Percentiles rank a stretch among this genome's conserved stretches.
Conservation (phyloP, 495 filamentous ascomycete genomes). For the Aspergillus funiculosus region DNA sequence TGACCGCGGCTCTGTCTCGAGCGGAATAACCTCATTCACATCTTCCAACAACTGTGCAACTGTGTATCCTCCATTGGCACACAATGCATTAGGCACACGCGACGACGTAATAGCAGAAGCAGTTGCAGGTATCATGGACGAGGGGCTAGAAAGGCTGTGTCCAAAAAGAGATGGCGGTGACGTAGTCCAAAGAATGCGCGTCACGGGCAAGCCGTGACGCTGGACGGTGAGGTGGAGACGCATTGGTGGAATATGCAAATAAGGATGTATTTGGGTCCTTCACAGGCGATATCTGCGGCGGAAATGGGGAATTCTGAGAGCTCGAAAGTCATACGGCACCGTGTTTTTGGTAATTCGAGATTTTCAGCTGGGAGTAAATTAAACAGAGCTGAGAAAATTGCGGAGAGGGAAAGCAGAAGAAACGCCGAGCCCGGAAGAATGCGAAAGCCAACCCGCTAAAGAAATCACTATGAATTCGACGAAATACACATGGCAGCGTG, state of each 20-base stretch:
- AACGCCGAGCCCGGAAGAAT: not conserved
- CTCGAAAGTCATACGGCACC: too few relatives aligned
- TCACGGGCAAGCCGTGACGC: constrained; percentile 72
- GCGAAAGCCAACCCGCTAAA: not conserved
- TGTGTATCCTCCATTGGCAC: constrained; percentile 54
- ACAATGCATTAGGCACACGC: constrained; percentile 39
- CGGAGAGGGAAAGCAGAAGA: not conserved
- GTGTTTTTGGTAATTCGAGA: too few relatives aligned
- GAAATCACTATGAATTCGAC: constrained; percentile 2
- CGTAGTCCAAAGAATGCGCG: constrained; percentile 67
- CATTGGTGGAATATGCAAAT: constrained; percentile 42
- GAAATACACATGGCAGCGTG: not conserved
- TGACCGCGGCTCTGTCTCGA: constrained; percentile 58
- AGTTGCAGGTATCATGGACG: constrained; percentile 23
- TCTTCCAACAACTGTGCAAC: constrained; percentile 78
- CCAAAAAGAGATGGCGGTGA: constrained; percentile 32
- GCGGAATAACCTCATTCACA: constrained; percentile 74
- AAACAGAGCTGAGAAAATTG: not conserved
- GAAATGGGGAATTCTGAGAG: not conserved
- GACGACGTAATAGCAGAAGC: constrained; percentile 35
- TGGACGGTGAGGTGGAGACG: constrained; percentile 77
- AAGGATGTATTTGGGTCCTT: not conserved
- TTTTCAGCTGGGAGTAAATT: not conserved
- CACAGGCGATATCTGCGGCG: not conserved
- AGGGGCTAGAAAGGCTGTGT: constrained; percentile 20